Evolutionary conservation across 2,329 filamentous ascomycete species (phyloP).

Genomic region (Raffaelea deltoideospora): DNA sequence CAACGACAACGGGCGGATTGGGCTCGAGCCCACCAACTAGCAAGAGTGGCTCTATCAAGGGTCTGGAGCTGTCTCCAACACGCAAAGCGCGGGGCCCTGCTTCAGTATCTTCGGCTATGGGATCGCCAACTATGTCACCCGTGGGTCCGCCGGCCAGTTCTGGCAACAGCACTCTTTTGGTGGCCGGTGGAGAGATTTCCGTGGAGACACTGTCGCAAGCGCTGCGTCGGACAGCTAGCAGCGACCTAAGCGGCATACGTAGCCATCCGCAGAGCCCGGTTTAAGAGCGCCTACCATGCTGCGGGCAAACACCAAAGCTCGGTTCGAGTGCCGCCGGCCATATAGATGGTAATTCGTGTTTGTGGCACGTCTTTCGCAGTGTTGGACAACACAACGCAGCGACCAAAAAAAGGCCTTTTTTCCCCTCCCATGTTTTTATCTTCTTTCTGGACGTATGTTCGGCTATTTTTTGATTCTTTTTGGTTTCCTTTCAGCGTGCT

Average conservation of each 20-base stretch:
- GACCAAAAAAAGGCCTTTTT: no score
- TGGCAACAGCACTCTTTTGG: background rate
- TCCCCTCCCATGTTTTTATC: background rate
- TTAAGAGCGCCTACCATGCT: no score
- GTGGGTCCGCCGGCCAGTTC: conserved; percentile 1
- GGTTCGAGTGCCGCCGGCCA: no score
- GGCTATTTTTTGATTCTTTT: background rate
- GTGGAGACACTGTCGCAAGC: conserved; percentile 93
- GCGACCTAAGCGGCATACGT: conserved; percentile 48
- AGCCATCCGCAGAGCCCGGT: conserved; percentile 45
- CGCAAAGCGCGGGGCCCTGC: conserved; percentile 21
- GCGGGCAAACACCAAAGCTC: no score
- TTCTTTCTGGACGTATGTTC: no score
- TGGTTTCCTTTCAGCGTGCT: background rate
- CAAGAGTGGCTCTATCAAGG: conserved; percentile 59
- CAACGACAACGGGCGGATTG: conserved; percentile 37
- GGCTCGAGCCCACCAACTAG: conserved; percentile 62
- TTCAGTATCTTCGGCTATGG: background rate
- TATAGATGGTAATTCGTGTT: no score
- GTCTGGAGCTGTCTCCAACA: conserved; percentile 53
- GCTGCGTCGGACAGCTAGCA: conserved; percentile 68
- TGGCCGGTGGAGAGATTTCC: conserved; percentile 53
- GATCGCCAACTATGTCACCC: conserved; percentile 13
- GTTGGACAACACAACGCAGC: no score
- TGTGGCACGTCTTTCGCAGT: no score